Evolutionary conservation across 208 protist species (phyloP).

Genomic region (Wallacemonas sp.): DNA sequence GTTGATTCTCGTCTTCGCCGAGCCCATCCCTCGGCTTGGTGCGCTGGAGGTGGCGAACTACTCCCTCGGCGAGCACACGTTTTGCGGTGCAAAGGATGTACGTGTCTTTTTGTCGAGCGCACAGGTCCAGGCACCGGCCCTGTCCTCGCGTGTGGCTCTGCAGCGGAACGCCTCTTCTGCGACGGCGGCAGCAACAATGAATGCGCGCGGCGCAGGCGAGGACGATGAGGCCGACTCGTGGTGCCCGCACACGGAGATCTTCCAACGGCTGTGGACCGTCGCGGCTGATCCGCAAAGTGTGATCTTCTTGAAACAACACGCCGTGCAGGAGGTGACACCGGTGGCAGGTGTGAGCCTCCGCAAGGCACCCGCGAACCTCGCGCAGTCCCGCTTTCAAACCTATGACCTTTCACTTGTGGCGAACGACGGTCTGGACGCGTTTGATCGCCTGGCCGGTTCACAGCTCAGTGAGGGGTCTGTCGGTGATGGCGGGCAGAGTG

Average conservation of each 20-base stretch:
- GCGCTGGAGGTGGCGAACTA: conserved; percentile 78
- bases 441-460: not conserved
- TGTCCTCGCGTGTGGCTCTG: not conserved
- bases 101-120: conserved; percentile 50
- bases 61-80: conserved; percentile 55
- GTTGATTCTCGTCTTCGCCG: conserved; percentile 52
- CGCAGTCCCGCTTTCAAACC: conserved; percentile 57
- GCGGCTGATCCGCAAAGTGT: conserved; percentile 16
- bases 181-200: not conserved
- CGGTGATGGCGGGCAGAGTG: not conserved
- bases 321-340: conserved; percentile 60
- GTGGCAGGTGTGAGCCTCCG: conserved; percentile 54
- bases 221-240: not conserved
- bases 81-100: conserved; percentile 67
- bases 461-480: too few relatives aligned
- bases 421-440: conserved; percentile 4
- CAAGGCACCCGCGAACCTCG: conserved; percentile 58
- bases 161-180: not conserved
- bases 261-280: conserved; percentile 38
- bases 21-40: conserved; percentile 42
- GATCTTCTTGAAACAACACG: conserved; percentile 11
- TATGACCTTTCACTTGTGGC: conserved; percentile 55
- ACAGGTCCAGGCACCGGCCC: not conserved
- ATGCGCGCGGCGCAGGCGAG: not conserved
- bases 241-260: conserved; percentile 26